Conservation (phyloP, 1,139 yeast genomes). For the Taphrina wiesneri region DNA sequence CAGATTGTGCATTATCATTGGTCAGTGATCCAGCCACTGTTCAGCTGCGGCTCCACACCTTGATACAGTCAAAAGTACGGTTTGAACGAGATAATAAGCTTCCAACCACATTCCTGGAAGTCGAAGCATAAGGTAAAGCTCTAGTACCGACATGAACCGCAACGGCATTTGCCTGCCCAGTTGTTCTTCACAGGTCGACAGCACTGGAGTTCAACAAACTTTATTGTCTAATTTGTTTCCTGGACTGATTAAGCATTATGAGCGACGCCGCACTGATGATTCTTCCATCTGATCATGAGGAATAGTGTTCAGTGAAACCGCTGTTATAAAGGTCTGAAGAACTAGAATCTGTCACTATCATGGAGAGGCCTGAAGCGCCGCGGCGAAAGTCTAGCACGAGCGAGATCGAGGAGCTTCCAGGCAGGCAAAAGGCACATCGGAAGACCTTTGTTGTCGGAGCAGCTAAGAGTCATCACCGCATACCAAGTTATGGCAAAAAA, state of each 20-base stretch:
- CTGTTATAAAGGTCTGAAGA: neutral
- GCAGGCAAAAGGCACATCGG: conserved; percentile 16
- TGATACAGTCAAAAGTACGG: neutral
- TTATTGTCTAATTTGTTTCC: too few species aligned
- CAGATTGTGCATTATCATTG: neutral
- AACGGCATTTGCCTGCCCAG: too few species aligned
- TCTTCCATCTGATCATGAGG: too few species aligned
- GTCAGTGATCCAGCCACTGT: neutral
- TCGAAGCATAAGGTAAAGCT: too few species aligned
- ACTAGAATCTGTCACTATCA: neutral
- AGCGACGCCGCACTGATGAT: too few species aligned
- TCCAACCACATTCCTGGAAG: neutral
- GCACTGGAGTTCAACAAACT: too few species aligned
- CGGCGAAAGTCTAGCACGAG: conserved; percentile 28
- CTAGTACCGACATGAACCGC: too few species aligned
- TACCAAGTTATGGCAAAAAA: conserved; percentile 33
- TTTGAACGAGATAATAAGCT: neutral
- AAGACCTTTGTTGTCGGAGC: conserved; percentile 25
- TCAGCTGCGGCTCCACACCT: neutral
- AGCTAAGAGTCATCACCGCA: conserved; percentile 16
- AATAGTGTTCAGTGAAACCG: neutral
- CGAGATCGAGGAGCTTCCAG: conserved; percentile 12
- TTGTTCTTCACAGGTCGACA: too few species aligned
- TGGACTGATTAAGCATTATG: too few species aligned
- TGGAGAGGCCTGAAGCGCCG: conserved; percentile 21